Evolutionary conservation across 176 grass and related monocot species (phyloP).

Genomic region (Phoenix dactylifera): DNA sequence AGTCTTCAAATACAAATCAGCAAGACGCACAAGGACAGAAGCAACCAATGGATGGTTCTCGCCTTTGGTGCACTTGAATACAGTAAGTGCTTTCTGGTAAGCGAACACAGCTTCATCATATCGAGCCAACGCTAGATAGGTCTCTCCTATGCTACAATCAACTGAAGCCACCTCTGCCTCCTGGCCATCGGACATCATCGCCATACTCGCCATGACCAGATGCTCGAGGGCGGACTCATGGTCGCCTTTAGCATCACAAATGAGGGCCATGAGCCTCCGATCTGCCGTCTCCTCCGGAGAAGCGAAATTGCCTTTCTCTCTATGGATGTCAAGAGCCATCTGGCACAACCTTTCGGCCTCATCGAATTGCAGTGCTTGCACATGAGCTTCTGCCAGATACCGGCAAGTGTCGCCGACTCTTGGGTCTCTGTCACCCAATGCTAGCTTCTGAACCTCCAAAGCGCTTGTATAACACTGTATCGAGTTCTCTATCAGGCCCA

Average conservation of each 20-base stretch:
- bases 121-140: conserved; percentile 14
- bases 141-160: conserved; percentile 23
- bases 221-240: conserved; percentile 19
- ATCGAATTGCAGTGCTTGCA: conserved; percentile 21
- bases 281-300: conserved; percentile 21
- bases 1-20: conserved; percentile 18
- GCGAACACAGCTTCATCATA: conserved; percentile 25
- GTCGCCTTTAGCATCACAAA: conserved; percentile 17
- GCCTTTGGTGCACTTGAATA: conserved; percentile 17
- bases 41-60: conserved; percentile 17
- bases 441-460: conserved; percentile 15
- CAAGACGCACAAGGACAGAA: conserved; percentile 20
- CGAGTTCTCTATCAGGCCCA: conserved; percentile 15
- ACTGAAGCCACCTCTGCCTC: conserved; percentile 23
- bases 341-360: conserved; percentile 19
- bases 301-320: conserved; percentile 1
- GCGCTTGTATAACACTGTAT: conserved; percentile 17
- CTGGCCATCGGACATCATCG: conserved; percentile 23
- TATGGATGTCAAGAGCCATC: conserved; percentile 23
- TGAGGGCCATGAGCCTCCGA: conserved; percentile 21
- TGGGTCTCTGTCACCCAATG: conserved; percentile 12
- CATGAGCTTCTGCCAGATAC: conserved; percentile 26
- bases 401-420: conserved; percentile 21
- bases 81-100: conserved; percentile 16
- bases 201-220: conserved; percentile 13